phyloP scores from a whole-genome alignment of 768 basidiomycete species.

The Albatrellus ellisii region DNA sequence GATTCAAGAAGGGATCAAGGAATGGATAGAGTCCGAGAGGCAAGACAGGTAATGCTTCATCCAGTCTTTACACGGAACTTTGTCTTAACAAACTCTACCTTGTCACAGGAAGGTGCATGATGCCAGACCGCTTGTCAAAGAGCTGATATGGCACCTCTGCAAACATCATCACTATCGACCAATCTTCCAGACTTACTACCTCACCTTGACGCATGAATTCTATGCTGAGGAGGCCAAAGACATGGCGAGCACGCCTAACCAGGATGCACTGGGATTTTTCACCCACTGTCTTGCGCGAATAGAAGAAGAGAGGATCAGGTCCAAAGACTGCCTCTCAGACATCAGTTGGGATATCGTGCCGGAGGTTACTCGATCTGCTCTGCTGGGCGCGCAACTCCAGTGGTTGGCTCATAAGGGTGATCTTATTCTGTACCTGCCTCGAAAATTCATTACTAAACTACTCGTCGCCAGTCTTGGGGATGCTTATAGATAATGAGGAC shows the following conservation, averaged over 20 bases:
- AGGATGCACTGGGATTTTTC: slow-evolving; percentile 42
- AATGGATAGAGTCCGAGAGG: slow-evolving; percentile 12
- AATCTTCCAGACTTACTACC: slow-evolving; percentile 42
- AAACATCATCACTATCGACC: slow-evolving; percentile 41
- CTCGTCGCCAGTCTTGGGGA: slow-evolving; percentile 33
- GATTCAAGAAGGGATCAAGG: slow-evolving; percentile 1
- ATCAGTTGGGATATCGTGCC: slow-evolving; percentile 36
- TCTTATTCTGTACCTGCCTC: neutral
- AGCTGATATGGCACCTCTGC: slow-evolving; percentile 44
- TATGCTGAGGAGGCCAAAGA: slow-evolving; percentile 38
- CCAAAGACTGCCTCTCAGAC: slow-evolving; percentile 34
- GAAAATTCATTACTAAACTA: neutral
- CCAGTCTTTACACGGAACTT: neutral
- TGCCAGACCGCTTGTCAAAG: slow-evolving; percentile 28
- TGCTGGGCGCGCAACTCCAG: slow-evolving; percentile 30
- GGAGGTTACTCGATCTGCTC: slow-evolving; percentile 38
- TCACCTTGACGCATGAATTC: slow-evolving; percentile 35
- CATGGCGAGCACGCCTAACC: slow-evolving; percentile 24
- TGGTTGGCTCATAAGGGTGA: slow-evolving; percentile 32
- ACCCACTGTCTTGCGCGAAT: slow-evolving; percentile 30
- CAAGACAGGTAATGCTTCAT: slow-evolving; percentile 6
- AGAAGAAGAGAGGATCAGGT: slow-evolving; percentile 44
- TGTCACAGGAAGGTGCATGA: slow-evolving; percentile 24
- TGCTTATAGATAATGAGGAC: slow-evolving; percentile 35
- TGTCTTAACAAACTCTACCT: neutral